Base-by-base conservation (phyloP, 345 rosid genomes). In the Excoecaria cochinchinensis region DNA sequence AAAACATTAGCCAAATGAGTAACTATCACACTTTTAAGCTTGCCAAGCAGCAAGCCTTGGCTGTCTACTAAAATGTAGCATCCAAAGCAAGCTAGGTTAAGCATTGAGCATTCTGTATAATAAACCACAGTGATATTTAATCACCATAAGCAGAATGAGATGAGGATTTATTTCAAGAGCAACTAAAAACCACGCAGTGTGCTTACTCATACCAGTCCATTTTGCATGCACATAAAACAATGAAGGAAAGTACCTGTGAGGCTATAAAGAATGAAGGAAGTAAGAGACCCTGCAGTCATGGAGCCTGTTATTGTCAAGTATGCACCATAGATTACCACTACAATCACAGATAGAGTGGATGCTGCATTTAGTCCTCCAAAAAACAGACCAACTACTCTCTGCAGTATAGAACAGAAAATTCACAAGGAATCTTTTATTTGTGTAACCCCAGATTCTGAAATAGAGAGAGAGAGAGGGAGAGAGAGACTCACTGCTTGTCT, bases 261-360 rank as follows among this genome's bases (percentile, higher is more conserved):
- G 70, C 99, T 95, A 66, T 95, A 92, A 77, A 95, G 97, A 70
- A 95, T 92, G 89, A 95, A 95, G 75, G 99, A 95, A 58, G 97
- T 95, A 74, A 95, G 97, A 31, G 94, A 82, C 56, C 99, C 99
- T 0, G 87, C 88, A 4, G 97, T 92, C 95, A 95, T 79, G 81
- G 87, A 82, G 80, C 97, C 97, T 46, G 79, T 83, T 74, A 95
- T 95, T 25, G 99, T 90, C 79, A 92, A 85, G 84, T 90, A 86
- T 13, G 97, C 97, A 74, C 97, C 99, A 76, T 95, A 92, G 59
- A 90, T 82, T 58, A 92, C 97, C 70, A 95, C 97, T 15, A 88
- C 61, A 9, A 95, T 86, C 19, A 95, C 94, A 55, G 99, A 91
- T 68, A 90, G 74, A 1, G 95, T 95, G 59, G 92, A 86, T 68